Base-by-base conservation (phyloP, 805 yeast genomes). In the Saitoella complicata region DNA sequence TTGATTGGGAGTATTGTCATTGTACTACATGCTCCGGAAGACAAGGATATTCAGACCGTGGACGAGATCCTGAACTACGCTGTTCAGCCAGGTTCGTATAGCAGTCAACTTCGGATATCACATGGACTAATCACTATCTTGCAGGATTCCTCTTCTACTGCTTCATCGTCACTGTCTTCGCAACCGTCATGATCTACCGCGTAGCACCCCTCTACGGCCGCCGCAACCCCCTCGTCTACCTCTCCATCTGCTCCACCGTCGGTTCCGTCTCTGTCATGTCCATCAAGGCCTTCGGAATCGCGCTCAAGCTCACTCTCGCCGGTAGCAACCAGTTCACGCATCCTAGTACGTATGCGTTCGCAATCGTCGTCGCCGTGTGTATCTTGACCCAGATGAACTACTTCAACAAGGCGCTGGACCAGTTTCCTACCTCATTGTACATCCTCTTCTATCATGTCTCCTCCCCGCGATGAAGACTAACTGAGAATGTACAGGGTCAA, bases 11-110 rank as follows among this genome's bases (percentile, higher is more conserved):
- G 93, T 1, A 85, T 85, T 13, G 80, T 85, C 47, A 86, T 85
- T 48, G 86, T 85, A 21, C 65, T 85, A 47, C 95, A 85, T 58
- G 95, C 95, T 31, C 95, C 95, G 30, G 84, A 86, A n/a, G 95
- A 85, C 62, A 82, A 80, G 62, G 94, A 85, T 51, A 77, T 85
- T 47, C 69, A 73, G 50, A 85, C 95, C 0, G 91, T 85, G 38
- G 94, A 85, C 59, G 95, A 85, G 63, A 84, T 86, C 49, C 66
- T 85, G 57, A 66, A 68, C 6, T 84, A 83, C 56, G 95, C 95
- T 7, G 70, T 76, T 49, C 75, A 75, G 46, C 94, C 94, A 0
- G 65, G 61, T 37, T 36, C n/a, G 39, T 36, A 38, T 31, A 5
- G 2, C 6, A 8, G 8, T 21, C 12, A 9, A 11, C 11, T 39